Conservation (phyloP, 129 eudicot genomes). For the Lactuca saligna region DNA sequence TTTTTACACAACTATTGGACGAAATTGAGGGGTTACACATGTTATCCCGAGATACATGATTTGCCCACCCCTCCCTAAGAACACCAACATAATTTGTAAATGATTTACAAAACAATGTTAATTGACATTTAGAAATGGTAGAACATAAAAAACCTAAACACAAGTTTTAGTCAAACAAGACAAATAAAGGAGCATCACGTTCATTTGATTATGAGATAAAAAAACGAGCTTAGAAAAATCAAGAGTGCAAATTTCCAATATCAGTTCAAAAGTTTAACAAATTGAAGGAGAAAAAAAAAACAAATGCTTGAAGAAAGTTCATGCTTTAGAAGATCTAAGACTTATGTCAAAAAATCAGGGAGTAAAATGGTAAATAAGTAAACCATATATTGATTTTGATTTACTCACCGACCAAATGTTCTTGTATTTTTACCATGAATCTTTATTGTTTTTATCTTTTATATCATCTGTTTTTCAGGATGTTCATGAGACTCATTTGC, state of each 20-base stretch:
- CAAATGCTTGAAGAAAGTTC: slow-evolving; percentile 53
- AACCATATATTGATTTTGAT: background rate
- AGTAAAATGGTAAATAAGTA: slow-evolving; percentile 41
- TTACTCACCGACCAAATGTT: background rate
- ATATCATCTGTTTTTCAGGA: slow-evolving; percentile 30
- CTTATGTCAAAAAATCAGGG: slow-evolving; percentile 32
- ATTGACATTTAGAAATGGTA: no score
- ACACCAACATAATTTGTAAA: no score
- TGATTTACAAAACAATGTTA: no score
- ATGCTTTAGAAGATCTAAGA: slow-evolving; percentile 52
- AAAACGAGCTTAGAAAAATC: slow-evolving; percentile 49
- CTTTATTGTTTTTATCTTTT: background rate
- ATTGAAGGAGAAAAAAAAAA: slow-evolving; percentile 66
- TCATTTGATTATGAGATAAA: slow-evolving; percentile 42
- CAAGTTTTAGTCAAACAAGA: no score
- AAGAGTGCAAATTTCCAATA: slow-evolving; percentile 55
- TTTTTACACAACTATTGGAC: no score
- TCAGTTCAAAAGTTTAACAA: slow-evolving; percentile 49
- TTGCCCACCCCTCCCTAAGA: no score
- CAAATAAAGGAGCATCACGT: slow-evolving; percentile 28
- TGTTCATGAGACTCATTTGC: slow-evolving; percentile 31
- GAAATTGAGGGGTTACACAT: no score
- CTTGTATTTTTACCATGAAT: background rate
- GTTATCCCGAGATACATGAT: no score
- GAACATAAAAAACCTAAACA: no score